Evolutionary conservation across 2,329 filamentous ascomycete species (phyloP).

Genomic region (Eutypella sp.): DNA sequence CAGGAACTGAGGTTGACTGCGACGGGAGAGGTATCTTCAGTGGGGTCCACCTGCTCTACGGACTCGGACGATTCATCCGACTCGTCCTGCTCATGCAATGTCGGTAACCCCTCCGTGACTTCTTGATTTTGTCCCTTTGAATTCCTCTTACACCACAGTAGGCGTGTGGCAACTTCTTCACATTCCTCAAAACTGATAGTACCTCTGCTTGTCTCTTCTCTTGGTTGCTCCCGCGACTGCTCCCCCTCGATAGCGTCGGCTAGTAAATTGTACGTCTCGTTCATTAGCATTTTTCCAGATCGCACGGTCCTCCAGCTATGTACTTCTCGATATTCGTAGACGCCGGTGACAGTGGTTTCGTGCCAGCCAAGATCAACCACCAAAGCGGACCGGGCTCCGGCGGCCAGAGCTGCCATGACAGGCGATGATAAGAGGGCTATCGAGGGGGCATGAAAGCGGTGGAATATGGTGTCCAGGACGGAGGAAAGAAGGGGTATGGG

Average conservation of each 20-base stretch:
- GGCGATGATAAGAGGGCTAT: constrained; percentile 77
- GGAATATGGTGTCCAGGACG: constrained; percentile 73
- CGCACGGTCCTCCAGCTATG: constrained; percentile 64
- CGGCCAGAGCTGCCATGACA: constrained; percentile 68
- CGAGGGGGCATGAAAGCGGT: constrained; percentile 71
- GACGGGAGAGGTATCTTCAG: constrained; percentile 31
- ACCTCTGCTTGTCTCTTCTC: constrained; percentile 24
- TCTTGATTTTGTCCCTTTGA: constrained; percentile 22
- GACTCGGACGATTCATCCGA: constrained; percentile 46
- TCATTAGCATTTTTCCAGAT: constrained; percentile 66
- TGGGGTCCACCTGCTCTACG: constrained; percentile 19
- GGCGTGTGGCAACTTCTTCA: constrained; percentile 70
- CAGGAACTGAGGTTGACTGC: constrained; percentile 44
- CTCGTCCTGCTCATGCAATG: constrained; percentile 48
- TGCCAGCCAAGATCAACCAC: constrained; percentile 90
- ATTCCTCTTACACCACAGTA: constrained; percentile 68
- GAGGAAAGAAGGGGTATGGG: constrained; percentile 74
- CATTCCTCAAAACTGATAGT: constrained; percentile 69
- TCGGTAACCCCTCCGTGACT: constrained; percentile 36
- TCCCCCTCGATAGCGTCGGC: constrained; percentile 36
- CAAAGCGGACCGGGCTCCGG: constrained; percentile 79
- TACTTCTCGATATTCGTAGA: constrained; percentile 89
- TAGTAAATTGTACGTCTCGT: constrained; percentile 63
- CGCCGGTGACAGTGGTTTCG: constrained; percentile 77
- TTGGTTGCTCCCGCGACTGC: constrained; percentile 13